Evolutionary conservation across 345 rosid genomes (phyloP).

Genomic region (Syzygium grande): DNA sequence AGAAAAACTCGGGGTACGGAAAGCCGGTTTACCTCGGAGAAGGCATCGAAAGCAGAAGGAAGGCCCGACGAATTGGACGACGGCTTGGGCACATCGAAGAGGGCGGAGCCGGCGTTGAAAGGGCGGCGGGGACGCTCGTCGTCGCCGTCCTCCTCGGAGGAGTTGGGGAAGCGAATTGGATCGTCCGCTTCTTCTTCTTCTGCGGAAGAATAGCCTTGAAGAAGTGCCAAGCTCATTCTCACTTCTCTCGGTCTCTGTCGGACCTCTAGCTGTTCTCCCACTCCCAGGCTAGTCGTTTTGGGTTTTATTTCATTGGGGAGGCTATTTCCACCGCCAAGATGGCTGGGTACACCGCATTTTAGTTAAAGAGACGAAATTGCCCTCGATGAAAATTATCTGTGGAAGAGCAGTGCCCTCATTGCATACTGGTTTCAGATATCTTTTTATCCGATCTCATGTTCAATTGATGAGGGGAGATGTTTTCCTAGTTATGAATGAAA

Average conservation of each 20-base stretch:
- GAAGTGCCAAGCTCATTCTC: constrained; percentile 69
- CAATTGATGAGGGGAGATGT: background rate
- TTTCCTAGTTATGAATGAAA: background rate
- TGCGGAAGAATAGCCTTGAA: constrained; percentile 80
- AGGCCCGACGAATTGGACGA: constrained; percentile 38
- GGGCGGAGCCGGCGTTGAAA: constrained; percentile 20
- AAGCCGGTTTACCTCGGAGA: constrained; percentile 53
- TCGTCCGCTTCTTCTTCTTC: constrained; percentile 57
- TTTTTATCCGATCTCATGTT: background rate
- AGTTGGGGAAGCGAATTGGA: constrained; percentile 7
- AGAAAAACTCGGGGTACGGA: background rate
- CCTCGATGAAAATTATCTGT: background rate
- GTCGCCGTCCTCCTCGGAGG: constrained; percentile 37
- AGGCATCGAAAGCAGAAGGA: constrained; percentile 79
- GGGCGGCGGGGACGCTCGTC: constrained; percentile 10
- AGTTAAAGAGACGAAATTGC: background rate
- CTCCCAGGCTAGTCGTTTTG: background rate
- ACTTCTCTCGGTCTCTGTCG: background rate
- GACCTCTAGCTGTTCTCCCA: background rate
- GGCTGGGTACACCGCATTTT: background rate
- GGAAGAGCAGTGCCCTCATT: background rate
- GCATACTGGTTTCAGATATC: background rate
- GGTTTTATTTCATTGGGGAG: background rate
- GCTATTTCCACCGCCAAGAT: background rate
- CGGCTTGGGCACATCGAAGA: constrained; percentile 28